These are phyloP conservation scores for Puccinia horiana DNA, from an alignment of 1,284 basidiomycete genomes.

Conservation along the genomic window DNA sequence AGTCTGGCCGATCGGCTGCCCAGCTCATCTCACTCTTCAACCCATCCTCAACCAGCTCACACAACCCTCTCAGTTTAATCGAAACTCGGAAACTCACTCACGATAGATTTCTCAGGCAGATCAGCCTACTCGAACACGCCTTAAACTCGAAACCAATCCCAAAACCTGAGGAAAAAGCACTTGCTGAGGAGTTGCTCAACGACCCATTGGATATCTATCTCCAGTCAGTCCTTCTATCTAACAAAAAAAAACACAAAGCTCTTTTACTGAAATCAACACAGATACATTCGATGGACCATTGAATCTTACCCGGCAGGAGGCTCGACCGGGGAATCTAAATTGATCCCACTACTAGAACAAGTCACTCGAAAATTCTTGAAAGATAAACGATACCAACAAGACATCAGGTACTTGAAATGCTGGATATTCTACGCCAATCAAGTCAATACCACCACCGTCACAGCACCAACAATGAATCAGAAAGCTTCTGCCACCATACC, in stretches of 20 bases:
- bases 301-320: constrained; percentile 68
- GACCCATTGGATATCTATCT: constrained; percentile 62
- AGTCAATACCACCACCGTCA: constrained; percentile 57
- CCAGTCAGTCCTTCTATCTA: constrained; percentile 56
- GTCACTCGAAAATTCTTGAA: constrained; percentile 75
- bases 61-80: constrained; percentile 17
- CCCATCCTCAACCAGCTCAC: constrained; percentile 50
- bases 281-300: constrained; percentile 71
- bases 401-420: constrained; percentile 82
- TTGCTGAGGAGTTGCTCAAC: constrained; percentile 51
- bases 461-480: background rate
- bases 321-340: constrained; percentile 63
- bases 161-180: background rate
- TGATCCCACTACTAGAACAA: constrained; percentile 74
- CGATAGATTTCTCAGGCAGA: constrained; percentile 3
- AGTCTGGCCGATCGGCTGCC: constrained; percentile 64
- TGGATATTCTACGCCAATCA: constrained; percentile 80
- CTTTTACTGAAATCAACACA: no score
- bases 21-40: constrained; percentile 60
- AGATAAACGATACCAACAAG: constrained; percentile 77
- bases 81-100: background rate
- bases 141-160: background rate
- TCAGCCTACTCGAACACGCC: background rate
- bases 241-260: no score
- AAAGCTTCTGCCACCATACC: background rate